A percentile compares a stretch with the other conserved stretches of the same genome.
These are phyloP conservation scores for Pseudocercospora fijiensis DNA, from an alignment of 2,329 filamentous ascomycete species.

Conservation along the genomic window DNA sequence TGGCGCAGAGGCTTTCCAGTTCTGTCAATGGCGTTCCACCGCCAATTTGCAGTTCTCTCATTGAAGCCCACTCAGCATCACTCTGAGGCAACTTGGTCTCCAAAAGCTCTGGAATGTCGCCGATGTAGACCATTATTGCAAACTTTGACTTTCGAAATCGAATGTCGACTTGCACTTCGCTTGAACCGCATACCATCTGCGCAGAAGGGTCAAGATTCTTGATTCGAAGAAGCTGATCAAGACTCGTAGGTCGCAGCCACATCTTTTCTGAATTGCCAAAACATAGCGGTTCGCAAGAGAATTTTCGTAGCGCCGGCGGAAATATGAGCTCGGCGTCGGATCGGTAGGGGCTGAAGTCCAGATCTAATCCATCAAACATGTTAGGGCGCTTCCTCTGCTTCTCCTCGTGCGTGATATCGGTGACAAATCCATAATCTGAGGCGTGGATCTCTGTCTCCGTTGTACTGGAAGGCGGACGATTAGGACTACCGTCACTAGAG, in stretches of 20 bases:
- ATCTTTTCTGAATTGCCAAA: slow-evolving; percentile 89
- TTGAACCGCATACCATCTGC: slow-evolving; percentile 93
- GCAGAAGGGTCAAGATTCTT: slow-evolving; percentile 80
- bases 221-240: slow-evolving; percentile 86
- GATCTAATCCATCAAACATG: not conserved
- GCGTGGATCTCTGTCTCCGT: not conserved
- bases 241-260: slow-evolving; percentile 86
- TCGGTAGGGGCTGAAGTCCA: not conserved
- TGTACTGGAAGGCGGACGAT: not conserved
- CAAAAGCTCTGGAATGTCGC: slow-evolving; percentile 85
- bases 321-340: not conserved
- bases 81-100: slow-evolving; percentile 78
- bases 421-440: not conserved
- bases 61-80: slow-evolving; percentile 66
- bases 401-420: not conserved
- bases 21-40: slow-evolving; percentile 54
- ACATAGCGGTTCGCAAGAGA: not conserved
- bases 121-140: slow-evolving; percentile 83
- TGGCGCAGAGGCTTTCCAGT: slow-evolving; percentile 76
- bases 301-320: not conserved
- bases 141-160: slow-evolving; percentile 97
- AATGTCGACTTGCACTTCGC: slow-evolving; percentile 96
- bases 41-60: slow-evolving; percentile 87
- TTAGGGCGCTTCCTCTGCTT: not conserved
- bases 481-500: not conserved